Conservation (phyloP, 179 eudicot species). For the Nepenthes alata region DNA sequence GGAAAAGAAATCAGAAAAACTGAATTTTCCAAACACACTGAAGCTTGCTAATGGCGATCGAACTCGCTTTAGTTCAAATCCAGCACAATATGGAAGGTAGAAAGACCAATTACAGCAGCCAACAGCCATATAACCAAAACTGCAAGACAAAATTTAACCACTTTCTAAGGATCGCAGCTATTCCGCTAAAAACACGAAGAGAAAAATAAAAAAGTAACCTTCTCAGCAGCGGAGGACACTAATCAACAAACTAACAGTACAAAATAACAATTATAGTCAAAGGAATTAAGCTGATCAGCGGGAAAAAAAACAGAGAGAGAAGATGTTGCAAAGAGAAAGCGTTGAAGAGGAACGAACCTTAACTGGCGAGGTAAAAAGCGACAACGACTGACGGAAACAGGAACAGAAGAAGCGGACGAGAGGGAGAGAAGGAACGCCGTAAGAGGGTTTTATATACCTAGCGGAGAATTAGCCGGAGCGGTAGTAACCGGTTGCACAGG, state of each 20-base stretch:
- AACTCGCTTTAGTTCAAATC: conserved; percentile 10
- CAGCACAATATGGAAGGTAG: background rate
- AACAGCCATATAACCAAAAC: too few relatives aligned
- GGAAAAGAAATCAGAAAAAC: background rate
- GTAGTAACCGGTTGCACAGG: background rate
- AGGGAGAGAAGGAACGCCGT: background rate
- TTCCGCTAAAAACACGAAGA: background rate
- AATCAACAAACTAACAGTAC: background rate
- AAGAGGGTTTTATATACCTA: background rate
- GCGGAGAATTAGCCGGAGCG: too few relatives aligned
- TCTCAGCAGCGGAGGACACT: background rate
- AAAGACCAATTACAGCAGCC: background rate
- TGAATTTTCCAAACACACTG: background rate
- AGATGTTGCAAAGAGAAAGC: background rate
- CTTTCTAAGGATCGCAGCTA: background rate
- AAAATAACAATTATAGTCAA: background rate
- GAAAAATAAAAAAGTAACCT: background rate
- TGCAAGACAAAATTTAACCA: background rate
- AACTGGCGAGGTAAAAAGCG: background rate
- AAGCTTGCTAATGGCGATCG: background rate
- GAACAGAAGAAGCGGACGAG: background rate
- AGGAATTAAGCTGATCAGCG: background rate
- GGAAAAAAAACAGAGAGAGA: background rate
- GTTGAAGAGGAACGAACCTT: background rate
- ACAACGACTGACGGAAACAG: background rate